These are phyloP conservation scores for Colletotrichum caudatum DNA, from an alignment of 2,329 filamentous ascomycete species.

Conservation along the genomic window DNA sequence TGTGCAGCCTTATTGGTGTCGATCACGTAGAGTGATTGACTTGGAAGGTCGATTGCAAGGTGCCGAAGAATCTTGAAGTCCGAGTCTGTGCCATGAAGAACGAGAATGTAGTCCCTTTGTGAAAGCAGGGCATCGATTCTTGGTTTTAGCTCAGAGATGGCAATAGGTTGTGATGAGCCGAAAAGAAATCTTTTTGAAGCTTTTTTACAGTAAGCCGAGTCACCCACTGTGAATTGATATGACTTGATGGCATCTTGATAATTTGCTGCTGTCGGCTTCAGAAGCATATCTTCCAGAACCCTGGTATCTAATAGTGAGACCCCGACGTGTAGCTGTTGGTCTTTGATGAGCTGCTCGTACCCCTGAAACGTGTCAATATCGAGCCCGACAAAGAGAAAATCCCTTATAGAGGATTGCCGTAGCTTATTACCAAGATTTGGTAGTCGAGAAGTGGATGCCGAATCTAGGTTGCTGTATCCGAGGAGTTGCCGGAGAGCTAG, in stretches of 20 bases:
- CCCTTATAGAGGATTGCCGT: conserved; percentile 23
- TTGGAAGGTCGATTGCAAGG: conserved; percentile 17
- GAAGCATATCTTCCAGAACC: conserved; percentile 6
- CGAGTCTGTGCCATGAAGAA: conserved; percentile 19
- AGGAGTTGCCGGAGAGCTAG: conserved; percentile 29
- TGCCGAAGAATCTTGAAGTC: conserved; percentile 34
- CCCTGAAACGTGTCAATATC: conserved; percentile 41
- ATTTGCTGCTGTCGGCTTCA: background rate
- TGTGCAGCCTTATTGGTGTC: conserved; percentile 47
- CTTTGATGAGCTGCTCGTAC: conserved; percentile 26
- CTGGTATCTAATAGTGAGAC: conserved; percentile 31
- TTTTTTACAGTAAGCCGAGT: conserved; percentile 20
- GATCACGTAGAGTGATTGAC: conserved; percentile 43
- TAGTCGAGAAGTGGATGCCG: conserved; percentile 4
- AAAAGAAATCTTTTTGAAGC: conserved; percentile 40
- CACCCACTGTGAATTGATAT: conserved; percentile 33
- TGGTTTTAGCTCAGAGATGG: conserved; percentile 27
- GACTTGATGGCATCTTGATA: conserved; percentile 20
- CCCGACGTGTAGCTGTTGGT: conserved; percentile 35
- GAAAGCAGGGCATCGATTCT: conserved; percentile 14
- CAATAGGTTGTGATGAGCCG: conserved; percentile 29
- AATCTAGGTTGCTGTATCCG: conserved; percentile 9
- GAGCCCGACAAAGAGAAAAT: conserved; percentile 37
- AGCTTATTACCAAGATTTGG: conserved; percentile 10
- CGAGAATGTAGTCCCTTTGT: conserved; percentile 23